Evolutionary conservation across 1,284 basidiomycete species (phyloP), one percentile per base, ranked within the genome.

Genomic region (Ceratobasidium sp.): DNA sequence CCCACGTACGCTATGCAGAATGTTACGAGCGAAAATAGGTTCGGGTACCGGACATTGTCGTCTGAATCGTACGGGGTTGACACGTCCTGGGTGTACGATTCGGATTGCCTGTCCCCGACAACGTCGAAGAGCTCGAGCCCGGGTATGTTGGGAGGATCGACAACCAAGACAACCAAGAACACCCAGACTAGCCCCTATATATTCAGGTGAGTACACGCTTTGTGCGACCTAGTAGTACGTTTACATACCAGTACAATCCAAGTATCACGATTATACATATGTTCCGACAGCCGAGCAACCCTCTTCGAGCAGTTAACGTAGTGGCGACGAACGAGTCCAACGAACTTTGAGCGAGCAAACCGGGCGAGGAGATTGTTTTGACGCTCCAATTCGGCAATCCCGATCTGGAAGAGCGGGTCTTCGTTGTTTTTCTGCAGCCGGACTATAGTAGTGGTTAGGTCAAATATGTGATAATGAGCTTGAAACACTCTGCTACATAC

Each of bases 371-470:
- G 26, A 33, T n/a, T 40, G 20, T 28, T 61, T 33, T 61, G 57
- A 5, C n/a, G 12, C 57, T 61, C 57, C 38, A 61, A 40, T 40
- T 61, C 57, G 13, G 9, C 26, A 61, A 61, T 61, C 13, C 28
- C 57, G 57, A 61, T n/a, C n/a, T 61, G 13, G 57, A 61, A 61
- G 57, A 61, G 26, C 9, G 57, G 57, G 57, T 40, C 38, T 12
- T 61, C 57, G 57, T 15, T 61, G 38, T 61, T 40, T n/a, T 28
- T 28, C 26, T 61, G 28, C 26, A 61, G 12, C n/a, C 38, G 57
- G 13, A 40, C 57, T 61, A 61, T 23, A 52, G 50, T 20, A n/a
- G 28, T 10, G 54, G 10, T 57, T 4, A 23, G 50, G 50, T 52
- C 50, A 52, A 23, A 52, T 23, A 13, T 17, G 20, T 20, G n/a